A percentile compares a stretch with the other conserved stretches of the same genome.
These are phyloP conservation scores for Graphiopsis chlorocephala DNA, from an alignment of 2,329 filamentous ascomycete species.

Conservation along the genomic window DNA sequence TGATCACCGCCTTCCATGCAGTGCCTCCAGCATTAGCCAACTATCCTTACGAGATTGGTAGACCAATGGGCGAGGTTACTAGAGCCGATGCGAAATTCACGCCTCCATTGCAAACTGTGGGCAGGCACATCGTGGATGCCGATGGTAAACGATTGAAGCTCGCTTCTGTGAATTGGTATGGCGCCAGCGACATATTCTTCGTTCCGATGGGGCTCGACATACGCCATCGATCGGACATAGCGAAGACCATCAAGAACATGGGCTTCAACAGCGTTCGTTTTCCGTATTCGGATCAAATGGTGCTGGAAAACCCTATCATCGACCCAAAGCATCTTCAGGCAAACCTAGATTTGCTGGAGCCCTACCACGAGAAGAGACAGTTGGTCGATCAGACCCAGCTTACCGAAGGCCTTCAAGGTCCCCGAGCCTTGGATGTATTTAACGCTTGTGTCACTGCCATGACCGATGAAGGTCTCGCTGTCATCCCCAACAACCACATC, in stretches of 20 bases:
- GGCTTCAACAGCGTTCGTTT: slow-evolving; percentile 70
- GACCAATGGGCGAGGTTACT: slow-evolving; percentile 7
- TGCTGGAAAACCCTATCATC: slow-evolving; percentile 58
- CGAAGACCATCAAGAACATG: slow-evolving; percentile 56
- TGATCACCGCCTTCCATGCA: neutral
- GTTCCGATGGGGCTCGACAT: slow-evolving; percentile 63
- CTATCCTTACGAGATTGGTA: neutral
- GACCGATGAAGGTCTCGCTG: slow-evolving; percentile 61
- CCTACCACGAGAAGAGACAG: slow-evolving; percentile 19
- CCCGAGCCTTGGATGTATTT: slow-evolving; percentile 60
- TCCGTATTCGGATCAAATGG: slow-evolving; percentile 68
- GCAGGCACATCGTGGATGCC: slow-evolving; percentile 61
- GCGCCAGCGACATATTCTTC: slow-evolving; percentile 65
- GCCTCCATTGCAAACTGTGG: slow-evolving; percentile 58
- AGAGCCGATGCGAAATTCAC: slow-evolving; percentile 38
- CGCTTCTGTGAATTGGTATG: slow-evolving; percentile 68
- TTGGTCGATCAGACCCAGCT: slow-evolving; percentile 12
- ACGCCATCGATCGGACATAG: slow-evolving; percentile 60
- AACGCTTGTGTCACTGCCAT: slow-evolving; percentile 58
- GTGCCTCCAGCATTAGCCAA: slow-evolving; percentile 3
- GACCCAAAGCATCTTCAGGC: slow-evolving; percentile 52
- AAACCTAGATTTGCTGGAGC: slow-evolving; percentile 56
- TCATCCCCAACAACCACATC: slow-evolving; percentile 70
- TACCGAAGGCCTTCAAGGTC: slow-evolving; percentile 33
- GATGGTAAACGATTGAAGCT: slow-evolving; percentile 59